Evolutionary conservation across 75 land plant species (phyloP).

Genomic region (Pinus albicaulis): DNA sequence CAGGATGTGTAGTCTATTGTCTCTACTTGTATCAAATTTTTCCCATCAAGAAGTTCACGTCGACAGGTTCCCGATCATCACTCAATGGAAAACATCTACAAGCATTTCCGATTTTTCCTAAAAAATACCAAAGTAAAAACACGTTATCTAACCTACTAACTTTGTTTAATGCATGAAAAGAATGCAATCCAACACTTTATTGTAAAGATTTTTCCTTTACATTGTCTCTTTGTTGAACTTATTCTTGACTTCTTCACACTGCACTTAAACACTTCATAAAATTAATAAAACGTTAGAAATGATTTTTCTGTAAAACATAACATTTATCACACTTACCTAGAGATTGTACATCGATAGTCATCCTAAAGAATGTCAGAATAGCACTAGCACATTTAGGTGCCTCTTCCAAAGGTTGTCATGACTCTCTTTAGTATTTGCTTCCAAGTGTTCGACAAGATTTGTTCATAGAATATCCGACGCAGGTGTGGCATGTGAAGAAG

Average conservation of each 20-base stretch:
- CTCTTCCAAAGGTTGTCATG: conserved; percentile 49
- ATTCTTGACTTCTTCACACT: conserved; percentile 76
- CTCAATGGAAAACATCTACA: conserved; percentile 89
- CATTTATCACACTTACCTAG: too few relatives aligned
- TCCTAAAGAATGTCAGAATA: conserved; percentile 67
- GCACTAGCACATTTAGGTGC: too few relatives aligned
- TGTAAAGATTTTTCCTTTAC: too few relatives aligned
- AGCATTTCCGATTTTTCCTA: conserved; percentile 94
- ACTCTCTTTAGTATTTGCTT: too few relatives aligned
- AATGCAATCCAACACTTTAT: too few relatives aligned
- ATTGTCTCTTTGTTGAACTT: too few relatives aligned
- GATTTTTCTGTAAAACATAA: not conserved
- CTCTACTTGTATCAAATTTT: conserved; percentile 84
- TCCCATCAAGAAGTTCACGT: conserved; percentile 47
- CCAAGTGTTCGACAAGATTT: not conserved
- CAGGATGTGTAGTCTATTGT: conserved; percentile 49
- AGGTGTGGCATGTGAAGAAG: not conserved
- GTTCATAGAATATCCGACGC: not conserved
- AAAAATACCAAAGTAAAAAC: not conserved
- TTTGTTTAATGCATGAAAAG: not conserved
- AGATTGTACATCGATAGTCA: conserved; percentile 73
- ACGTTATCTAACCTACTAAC: not conserved
- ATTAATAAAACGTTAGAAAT: too few relatives aligned
- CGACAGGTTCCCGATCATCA: conserved; percentile 45
- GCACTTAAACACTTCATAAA: conserved; percentile 15